A percentile compares a stretch with the other conserved stretches of the same genome.
Conservation (phyloP, 352 stramenopile species). For the Pythium folliculosum region DNA sequence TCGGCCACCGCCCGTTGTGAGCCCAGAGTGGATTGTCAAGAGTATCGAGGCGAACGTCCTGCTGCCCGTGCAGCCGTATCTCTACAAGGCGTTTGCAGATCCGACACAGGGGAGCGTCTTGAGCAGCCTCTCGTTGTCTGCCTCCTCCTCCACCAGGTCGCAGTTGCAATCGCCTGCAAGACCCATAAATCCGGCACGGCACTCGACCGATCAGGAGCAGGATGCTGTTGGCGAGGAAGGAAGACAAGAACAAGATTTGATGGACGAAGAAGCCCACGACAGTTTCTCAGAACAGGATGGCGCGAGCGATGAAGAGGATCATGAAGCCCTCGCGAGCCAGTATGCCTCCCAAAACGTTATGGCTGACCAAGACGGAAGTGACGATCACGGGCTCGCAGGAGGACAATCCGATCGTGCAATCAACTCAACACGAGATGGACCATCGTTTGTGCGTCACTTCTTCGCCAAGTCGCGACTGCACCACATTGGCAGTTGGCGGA, state of each 20-base stretch:
- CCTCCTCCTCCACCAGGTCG: not conserved
- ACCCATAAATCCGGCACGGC: not conserved
- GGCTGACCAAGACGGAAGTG: not conserved
- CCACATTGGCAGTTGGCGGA: conserved; percentile 81
- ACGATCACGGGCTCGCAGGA: not conserved
- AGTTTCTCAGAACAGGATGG: conserved; percentile 33
- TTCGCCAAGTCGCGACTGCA: conserved; percentile 87
- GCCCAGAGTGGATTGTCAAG: conserved; percentile 92
- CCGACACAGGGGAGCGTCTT: conserved; percentile 57
- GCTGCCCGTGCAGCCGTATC: conserved; percentile 77
- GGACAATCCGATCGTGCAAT: not conserved
- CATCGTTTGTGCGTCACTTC: conserved; percentile 75
- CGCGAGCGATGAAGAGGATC: conserved; percentile 29
- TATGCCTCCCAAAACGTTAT: conserved; percentile 18
- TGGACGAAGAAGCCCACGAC: conserved; percentile 8
- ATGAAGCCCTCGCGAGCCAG: conserved; percentile 17
- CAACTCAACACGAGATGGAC: conserved; percentile 73
- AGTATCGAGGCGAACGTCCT: conserved; percentile 76
- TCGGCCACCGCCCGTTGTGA: conserved; percentile 72
- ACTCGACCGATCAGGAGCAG: not conserved
- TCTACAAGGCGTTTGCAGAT: conserved; percentile 84
- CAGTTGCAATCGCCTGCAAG: not conserved
- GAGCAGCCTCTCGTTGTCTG: conserved; percentile 26
- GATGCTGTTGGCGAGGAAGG: not conserved
- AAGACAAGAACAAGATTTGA: not conserved